Conservation (phyloP, 306 rosid species). For the Delonix regia region DNA sequence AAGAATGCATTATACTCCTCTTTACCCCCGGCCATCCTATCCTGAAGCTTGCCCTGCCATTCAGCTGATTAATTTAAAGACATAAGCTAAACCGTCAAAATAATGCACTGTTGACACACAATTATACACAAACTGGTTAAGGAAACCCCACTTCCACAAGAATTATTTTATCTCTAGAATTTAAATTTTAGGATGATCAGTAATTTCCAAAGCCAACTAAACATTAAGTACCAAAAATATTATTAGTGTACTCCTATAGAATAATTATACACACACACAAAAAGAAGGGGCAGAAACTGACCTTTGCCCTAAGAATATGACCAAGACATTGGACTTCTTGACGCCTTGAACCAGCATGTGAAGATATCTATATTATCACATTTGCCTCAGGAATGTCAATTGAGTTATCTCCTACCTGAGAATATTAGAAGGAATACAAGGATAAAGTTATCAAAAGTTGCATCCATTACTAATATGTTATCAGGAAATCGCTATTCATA, state of each 20-base stretch:
- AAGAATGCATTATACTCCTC: constrained; percentile 95
- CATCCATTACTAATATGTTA: constrained; percentile 31
- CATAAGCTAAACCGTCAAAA: constrained; percentile 16
- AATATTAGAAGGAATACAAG: constrained; percentile 32
- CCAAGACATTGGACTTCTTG: constrained; percentile 97
- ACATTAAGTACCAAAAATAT: neutral
- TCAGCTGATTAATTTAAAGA: constrained; percentile 34
- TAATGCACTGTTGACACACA: constrained; percentile 25
- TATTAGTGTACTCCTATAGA: neutral
- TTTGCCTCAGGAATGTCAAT: constrained; percentile 96
- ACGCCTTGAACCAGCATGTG: constrained; percentile 97
- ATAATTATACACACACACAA: neutral
- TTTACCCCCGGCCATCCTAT: constrained; percentile 95
- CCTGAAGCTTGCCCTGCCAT: constrained; percentile 85
- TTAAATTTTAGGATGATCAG: neutral
- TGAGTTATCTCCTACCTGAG: constrained; percentile 95
- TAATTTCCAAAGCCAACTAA: neutral
- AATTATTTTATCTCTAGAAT: constrained; percentile 17
- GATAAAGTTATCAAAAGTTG: constrained; percentile 24
- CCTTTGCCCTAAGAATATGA: constrained; percentile 99
- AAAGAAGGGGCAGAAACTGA: constrained; percentile 43
- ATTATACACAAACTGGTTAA: constrained; percentile 21
- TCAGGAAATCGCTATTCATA: constrained; percentile 16
- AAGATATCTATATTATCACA: constrained; percentile 94
- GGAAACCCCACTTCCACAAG: constrained; percentile 27